Evolutionary conservation across 1,284 basidiomycete species (phyloP).

Genomic region (Ceratobasidium theobromae): DNA sequence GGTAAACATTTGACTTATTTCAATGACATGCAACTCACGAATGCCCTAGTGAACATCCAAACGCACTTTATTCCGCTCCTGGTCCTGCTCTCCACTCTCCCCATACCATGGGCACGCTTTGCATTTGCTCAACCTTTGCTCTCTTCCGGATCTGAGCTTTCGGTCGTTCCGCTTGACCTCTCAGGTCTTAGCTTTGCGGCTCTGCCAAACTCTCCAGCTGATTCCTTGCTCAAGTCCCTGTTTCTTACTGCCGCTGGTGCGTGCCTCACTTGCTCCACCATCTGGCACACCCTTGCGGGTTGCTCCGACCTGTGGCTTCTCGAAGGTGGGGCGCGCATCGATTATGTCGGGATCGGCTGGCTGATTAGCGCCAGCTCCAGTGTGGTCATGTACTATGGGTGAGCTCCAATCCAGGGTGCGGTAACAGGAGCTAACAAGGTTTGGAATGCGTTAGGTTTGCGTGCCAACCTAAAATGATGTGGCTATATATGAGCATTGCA

Average conservation of each 20-base stretch:
- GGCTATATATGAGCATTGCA: conserved; percentile 54
- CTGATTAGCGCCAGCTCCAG: conserved; percentile 39
- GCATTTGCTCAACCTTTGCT: no score
- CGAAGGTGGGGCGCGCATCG: conserved; percentile 74
- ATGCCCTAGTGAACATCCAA: conserved; percentile 89
- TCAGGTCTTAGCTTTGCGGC: conserved; percentile 24
- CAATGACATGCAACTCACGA: conserved; percentile 9
- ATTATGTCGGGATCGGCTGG: conserved; percentile 85
- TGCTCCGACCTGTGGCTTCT: conserved; percentile 72
- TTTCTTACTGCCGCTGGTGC: conserved; percentile 69
- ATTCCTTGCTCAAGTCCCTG: conserved; percentile 55
- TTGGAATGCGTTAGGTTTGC: conserved; percentile 23
- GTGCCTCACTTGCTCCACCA: conserved; percentile 67
- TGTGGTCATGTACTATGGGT: conserved; percentile 3
- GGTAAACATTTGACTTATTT: conserved; percentile 52
- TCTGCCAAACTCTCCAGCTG: conserved; percentile 39
- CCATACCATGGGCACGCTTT: conserved; percentile 27
- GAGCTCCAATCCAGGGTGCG: conserved; percentile 41
- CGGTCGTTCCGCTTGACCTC: no score
- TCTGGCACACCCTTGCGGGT: conserved; percentile 83
- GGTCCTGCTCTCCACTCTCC: conserved; percentile 23
- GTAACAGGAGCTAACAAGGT: conserved; percentile 39
- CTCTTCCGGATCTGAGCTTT: no score
- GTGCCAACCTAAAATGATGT: conserved; percentile 34
- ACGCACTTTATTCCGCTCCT: conserved; percentile 50